Percentiles rank a stretch among this genome's conserved stretches.
Evolutionary conservation across 495 filamentous ascomycete species (phyloP).

Genomic region (Xylaria intraflava): DNA sequence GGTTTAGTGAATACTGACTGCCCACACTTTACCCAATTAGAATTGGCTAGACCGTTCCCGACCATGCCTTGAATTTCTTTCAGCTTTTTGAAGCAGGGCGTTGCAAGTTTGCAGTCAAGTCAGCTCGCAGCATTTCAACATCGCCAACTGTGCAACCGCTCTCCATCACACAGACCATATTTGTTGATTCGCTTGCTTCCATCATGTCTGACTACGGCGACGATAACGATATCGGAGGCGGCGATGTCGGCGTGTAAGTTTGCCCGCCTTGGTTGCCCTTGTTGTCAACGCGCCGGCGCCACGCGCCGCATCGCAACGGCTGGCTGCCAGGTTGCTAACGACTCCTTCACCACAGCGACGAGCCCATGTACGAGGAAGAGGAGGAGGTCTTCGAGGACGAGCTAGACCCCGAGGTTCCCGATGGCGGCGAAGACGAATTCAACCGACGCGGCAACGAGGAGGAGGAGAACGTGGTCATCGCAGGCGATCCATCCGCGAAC

Average conservation of each 20-base stretch:
- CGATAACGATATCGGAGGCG: slow-evolving; percentile 56
- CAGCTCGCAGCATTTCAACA: slow-evolving; percentile 4
- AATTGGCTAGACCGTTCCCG: neutral
- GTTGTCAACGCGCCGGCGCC: no score
- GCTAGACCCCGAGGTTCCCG: slow-evolving; percentile 53
- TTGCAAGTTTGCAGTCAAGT: slow-evolving; percentile 21
- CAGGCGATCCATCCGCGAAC: slow-evolving; percentile 68
- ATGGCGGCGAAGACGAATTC: slow-evolving; percentile 54
- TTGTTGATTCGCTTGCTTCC: slow-evolving; percentile 4
- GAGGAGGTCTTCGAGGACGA: slow-evolving; percentile 28
- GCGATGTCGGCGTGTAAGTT: slow-evolving; percentile 30
- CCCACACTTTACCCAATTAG: no score
- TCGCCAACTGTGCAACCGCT: neutral
- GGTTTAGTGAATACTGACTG: no score
- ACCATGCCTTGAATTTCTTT: slow-evolving; percentile 9
- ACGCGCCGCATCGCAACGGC: slow-evolving; percentile 7
- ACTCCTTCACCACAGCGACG: slow-evolving; percentile 30
- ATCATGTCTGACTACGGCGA: slow-evolving; percentile 85
- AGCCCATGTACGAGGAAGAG: slow-evolving; percentile 50
- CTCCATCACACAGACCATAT: slow-evolving; percentile 1
- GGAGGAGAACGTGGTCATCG: slow-evolving; percentile 56
- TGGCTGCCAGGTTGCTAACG: slow-evolving; percentile 8
- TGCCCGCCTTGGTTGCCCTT: neutral
- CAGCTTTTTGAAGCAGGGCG: slow-evolving; percentile 12
- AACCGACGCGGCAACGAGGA: slow-evolving; percentile 37